Base-by-base conservation (phyloP, 1,284 basidiomycete genomes). In the Ceratobasidium papillatum region DNA sequence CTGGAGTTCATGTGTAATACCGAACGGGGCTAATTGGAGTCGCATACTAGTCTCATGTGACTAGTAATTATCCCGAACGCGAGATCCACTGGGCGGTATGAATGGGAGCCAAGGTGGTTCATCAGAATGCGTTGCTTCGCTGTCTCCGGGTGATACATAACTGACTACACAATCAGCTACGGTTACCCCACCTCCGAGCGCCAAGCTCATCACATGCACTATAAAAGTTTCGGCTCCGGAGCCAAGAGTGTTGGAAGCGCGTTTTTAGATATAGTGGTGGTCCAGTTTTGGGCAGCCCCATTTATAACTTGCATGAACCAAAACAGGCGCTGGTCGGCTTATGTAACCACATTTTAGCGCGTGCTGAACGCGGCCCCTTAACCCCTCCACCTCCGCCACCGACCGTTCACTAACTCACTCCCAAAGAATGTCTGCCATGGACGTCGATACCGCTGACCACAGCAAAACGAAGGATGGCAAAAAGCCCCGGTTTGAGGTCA, bases 401-500 rank as follows among this genome's bases (percentile, higher is more conserved):
- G 8, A n/a, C n/a, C n/a, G 14, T 36, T 32, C 8, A 47, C n/a
- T 30, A 2, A 32, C 27, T 22, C 30, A 52, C 49, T 17, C 27
- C 45, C 22, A 22, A 65, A 82, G 78, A 69, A 90, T 91, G 90
- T 86, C 89, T 74, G 91, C 91, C 74, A 94, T 95, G 93, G 94
- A 94, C 69, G 89, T 95, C 45, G 94, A 95, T 79, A 82, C 83
- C 12, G 47, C 82, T n/a, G 79, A 82, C 73, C 78, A 85, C 22
- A 86, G 81, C 74, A 86, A 86, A 78, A 87, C 86, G 75, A 80
- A 80, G 80, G 82, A 83, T 78, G 87, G 87, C 51, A 93, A 95
- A 84, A 89, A 91, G 80, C 71, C 71, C 30, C 84, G 92, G 77
- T 98, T 98, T 80, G 95, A 98, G 83, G 95, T 98, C 77, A 98